Base-by-base conservation (phyloP, 768 basidiomycete species). In the Omphalotus guepiniiformis region DNA sequence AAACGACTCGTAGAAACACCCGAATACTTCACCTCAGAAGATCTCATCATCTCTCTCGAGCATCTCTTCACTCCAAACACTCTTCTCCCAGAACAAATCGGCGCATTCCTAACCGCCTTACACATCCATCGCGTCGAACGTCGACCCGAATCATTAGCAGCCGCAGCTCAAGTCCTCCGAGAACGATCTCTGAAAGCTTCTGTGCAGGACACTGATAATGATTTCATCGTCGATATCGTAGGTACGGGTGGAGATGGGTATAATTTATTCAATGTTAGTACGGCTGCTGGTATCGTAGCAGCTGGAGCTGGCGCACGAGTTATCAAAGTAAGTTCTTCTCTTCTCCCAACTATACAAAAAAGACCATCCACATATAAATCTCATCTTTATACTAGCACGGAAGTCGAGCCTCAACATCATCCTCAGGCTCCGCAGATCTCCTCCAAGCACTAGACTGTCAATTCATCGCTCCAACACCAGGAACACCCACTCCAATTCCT, bases 261-360 rank as follows among this genome's bases (percentile, higher is more conserved):
- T 64, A 89, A 97, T 60, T 85, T 94, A 0, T 97, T 93, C 77
- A 97, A 98, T 62, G 94, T 97, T 43, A 94, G 92, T 62, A 97
- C 95, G 1, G 85, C 91, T 2, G 94, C 95, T 2, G 94, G 79
- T 1, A 78, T 99, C 51, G 89, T 97, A 18, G 95, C 94, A 25
- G 93, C 93, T 21, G 95, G 94, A 9, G 89, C 93, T 5, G 95
- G 95, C 5, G 90, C 90, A 0, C 76, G 93, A 23, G 93, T 99
- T 2, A 80, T 92, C 63, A 97, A 99, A 74, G 93, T 90, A 58
- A 51, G 76, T 56, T 22, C 21, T 32, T 23, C 2, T n/a, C 27
- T 30, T 30, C 21, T 9, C n/a, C n/a, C 30, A 9, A 32, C n/a
- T 9, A 32, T 32, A n/a, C 30, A 32, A 32, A 54, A n/a, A n/a